Percentiles rank a stretch among this genome's conserved stretches.
phyloP scores from a whole-genome alignment of 192 early-diverging fungal genomes.

The Chytriomyces sp. region DNA sequence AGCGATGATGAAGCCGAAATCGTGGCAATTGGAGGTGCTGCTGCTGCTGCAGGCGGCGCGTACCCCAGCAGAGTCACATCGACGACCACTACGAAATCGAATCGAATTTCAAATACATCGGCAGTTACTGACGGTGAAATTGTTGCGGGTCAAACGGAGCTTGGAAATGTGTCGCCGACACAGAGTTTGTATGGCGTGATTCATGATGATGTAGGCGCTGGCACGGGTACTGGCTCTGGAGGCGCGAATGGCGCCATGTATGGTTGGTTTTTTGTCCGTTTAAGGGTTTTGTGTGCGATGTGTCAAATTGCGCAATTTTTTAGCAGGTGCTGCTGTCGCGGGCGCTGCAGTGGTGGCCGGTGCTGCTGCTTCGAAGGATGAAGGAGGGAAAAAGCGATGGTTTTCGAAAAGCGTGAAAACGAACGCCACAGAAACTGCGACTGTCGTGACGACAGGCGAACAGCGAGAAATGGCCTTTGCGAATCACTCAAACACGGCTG shows the following conservation, averaged over 20 bases:
- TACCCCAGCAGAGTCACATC: too few relatives aligned
- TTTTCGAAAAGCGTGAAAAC: too few relatives aligned
- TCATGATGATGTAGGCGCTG: not conserved
- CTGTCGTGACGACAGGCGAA: too few relatives aligned
- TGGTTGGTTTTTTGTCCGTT: not conserved
- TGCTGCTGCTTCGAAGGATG: not conserved
- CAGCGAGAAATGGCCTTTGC: too few relatives aligned
- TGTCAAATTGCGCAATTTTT: not conserved
- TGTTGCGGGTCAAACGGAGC: not conserved
- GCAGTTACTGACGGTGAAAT: not conserved
- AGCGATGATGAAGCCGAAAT: not conserved
- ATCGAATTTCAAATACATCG: not conserved
- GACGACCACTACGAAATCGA: not conserved
- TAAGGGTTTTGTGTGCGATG: not conserved
- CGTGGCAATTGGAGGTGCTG: not conserved
- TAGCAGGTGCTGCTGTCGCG: conserved; percentile 1
- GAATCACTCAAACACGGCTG: too few relatives aligned
- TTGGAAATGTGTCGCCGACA: not conserved
- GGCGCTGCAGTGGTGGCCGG: not conserved
- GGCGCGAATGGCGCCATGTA: not conserved
- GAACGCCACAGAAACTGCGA: too few relatives aligned
- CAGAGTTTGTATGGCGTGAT: not conserved
- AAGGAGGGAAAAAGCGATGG: not conserved
- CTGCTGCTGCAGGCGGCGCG: too few relatives aligned
- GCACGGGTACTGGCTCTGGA: too few relatives aligned